Evolutionary conservation across 371 early-diverging fungal species (phyloP).

Genomic region (Enterospora canceri): DNA sequence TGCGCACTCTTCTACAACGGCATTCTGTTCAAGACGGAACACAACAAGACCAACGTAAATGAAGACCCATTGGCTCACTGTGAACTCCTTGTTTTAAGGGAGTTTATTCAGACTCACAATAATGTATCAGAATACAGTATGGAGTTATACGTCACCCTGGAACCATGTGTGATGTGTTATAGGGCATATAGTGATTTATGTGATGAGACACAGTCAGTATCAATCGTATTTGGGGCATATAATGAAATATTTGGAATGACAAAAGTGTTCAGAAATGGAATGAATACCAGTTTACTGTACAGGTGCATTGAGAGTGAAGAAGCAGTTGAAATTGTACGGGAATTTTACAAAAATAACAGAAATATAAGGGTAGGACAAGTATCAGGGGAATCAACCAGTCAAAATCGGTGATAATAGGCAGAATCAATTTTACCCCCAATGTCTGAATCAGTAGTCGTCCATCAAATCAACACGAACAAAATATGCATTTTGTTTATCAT

Average conservation of each 20-base stretch:
- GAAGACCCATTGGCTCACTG: slow-evolving; percentile 43
- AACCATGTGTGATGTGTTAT: slow-evolving; percentile 96
- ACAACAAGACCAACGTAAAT: slow-evolving; percentile 64
- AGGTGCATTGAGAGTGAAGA: neutral
- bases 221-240: slow-evolving; percentile 43
- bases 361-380: neutral
- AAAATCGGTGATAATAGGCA: too few species aligned
- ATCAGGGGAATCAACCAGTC: too few species aligned
- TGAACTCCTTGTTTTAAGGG: slow-evolving; percentile 46
- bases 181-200: slow-evolving; percentile 60
- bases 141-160: slow-evolving; percentile 70
- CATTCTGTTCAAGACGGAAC: slow-evolving; percentile 73
- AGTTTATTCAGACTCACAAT: neutral
- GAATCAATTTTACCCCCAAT: too few species aligned
- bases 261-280: slow-evolving; percentile 16
- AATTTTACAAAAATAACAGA: neutral
- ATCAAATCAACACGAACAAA: too few species aligned
- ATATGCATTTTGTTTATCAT: too few species aligned
- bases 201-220: slow-evolving; percentile 51
- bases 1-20: slow-evolving; percentile 74
- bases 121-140: neutral
- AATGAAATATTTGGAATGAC: slow-evolving; percentile 55
- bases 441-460: too few species aligned
- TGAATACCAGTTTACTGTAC: neutral
- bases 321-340: neutral